A percentile compares a stretch with the other conserved stretches of the same genome.
Conservation (phyloP, 2,329 filamentous ascomycete genomes). For the Epichloe festucae region DNA sequence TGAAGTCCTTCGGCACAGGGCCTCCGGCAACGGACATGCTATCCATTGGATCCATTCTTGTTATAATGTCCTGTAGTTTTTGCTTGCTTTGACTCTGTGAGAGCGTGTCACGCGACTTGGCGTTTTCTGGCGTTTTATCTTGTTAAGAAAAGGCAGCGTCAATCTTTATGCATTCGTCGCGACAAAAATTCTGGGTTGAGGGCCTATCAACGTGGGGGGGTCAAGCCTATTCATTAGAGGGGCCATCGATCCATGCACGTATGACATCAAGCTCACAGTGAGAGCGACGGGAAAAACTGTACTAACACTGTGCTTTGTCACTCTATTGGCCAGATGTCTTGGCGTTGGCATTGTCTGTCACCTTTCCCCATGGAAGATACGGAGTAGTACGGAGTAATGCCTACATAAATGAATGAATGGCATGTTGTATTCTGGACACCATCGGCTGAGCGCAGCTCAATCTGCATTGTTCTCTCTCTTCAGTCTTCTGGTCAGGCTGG, state of each 20-base stretch:
- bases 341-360: too few relatives aligned
- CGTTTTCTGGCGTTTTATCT: too few relatives aligned
- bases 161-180: not conserved
- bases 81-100: not conserved
- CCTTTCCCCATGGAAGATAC: not conserved
- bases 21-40: constrained; percentile 20
- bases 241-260: not conserved
- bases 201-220: not conserved
- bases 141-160: not conserved
- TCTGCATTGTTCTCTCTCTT: too few relatives aligned
- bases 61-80: not conserved
- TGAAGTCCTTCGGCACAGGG: constrained; percentile 40
- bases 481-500: too few relatives aligned
- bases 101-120: not conserved
- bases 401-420: too few relatives aligned
- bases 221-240: not conserved
- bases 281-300: not conserved
- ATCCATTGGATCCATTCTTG: constrained; percentile 27
- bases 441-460: too few relatives aligned
- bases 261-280: not conserved
- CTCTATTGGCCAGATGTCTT: not conserved
- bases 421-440: too few relatives aligned
- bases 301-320: not conserved
- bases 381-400: not conserved
- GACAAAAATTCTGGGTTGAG: not conserved